These are phyloP conservation scores for Apiospora marii DNA, from an alignment of 2,329 filamentous ascomycete species.

Conservation along the genomic window DNA sequence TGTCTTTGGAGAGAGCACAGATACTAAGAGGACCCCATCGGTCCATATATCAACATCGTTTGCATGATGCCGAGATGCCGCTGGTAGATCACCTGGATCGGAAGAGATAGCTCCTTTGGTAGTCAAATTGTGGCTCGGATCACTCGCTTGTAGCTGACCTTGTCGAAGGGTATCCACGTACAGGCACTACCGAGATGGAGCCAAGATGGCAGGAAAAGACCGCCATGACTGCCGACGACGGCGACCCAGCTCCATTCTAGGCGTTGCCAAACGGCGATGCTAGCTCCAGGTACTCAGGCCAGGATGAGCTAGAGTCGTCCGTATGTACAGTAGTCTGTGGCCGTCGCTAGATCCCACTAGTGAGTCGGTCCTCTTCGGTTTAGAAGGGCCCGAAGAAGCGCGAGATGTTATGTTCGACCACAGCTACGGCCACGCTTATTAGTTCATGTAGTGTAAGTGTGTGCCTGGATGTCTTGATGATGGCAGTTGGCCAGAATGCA, in stretches of 20 bases:
- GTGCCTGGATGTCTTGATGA: not conserved
- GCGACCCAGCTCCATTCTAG: not conserved
- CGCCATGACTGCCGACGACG: not conserved
- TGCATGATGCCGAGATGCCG: not conserved
- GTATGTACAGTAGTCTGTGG: not conserved
- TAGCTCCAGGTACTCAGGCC: not conserved
- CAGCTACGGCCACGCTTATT: not conserved
- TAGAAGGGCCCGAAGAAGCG: no score
- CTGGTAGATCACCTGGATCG: not conserved
- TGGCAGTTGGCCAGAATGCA: not conserved
- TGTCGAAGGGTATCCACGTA: not conserved
- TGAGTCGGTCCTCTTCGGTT: not conserved
- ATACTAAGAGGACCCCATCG: not conserved
- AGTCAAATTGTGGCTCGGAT: no score
- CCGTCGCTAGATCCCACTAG: not conserved
- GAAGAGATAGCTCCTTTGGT: no score
- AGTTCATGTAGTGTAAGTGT: not conserved
- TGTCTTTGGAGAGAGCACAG: not conserved
- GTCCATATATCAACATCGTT: not conserved
- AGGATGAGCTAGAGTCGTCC: not conserved
- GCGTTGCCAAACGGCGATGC: not conserved
- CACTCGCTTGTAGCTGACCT: not conserved
- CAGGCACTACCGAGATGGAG: not conserved
- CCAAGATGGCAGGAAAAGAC: not conserved
- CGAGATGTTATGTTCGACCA: not conserved